phyloP scores from a whole-genome alignment of 202 grass and related monocot species.

The Saccharum hybrid region DNA sequence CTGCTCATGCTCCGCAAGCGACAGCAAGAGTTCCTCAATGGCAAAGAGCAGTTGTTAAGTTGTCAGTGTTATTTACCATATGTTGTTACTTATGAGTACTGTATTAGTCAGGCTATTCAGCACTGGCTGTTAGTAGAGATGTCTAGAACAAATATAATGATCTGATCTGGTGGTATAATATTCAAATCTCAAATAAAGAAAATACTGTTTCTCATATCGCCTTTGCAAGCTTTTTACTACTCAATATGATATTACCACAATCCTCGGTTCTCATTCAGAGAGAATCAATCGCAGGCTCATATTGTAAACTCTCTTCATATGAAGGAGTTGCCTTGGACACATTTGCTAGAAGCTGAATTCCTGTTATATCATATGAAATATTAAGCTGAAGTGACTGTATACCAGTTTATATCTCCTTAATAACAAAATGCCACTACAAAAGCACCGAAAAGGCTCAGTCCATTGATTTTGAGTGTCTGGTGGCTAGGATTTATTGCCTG shows the following conservation, averaged over 20 bases:
- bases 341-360: not conserved
- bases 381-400: not conserved
- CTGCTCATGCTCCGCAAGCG: constrained; percentile 2
- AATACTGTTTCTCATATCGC: constrained; percentile 17
- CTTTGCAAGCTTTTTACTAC: not conserved
- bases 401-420: not conserved
- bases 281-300: not conserved
- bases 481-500: too few relatives aligned
- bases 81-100: constrained; percentile 26
- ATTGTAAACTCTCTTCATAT: not conserved
- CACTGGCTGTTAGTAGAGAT: constrained; percentile 34
- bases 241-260: not conserved
- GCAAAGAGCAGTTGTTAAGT: constrained; percentile 37
- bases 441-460: not conserved
- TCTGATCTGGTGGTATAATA: constrained; percentile 22
- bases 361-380: not conserved
- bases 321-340: not conserved
- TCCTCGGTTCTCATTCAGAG: not conserved
- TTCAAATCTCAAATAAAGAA: constrained; percentile 35
- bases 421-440: not conserved
- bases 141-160: constrained; percentile 46
- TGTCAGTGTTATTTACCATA: constrained; percentile 20
- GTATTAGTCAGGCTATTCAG: constrained; percentile 34
- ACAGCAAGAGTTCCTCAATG: constrained; percentile 18
- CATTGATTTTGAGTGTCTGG: too few relatives aligned